Evolutionary conservation across 441 rosid species (phyloP), one percentile per base, ranked within the genome.

Genomic region (Kokia cookei): DNA sequence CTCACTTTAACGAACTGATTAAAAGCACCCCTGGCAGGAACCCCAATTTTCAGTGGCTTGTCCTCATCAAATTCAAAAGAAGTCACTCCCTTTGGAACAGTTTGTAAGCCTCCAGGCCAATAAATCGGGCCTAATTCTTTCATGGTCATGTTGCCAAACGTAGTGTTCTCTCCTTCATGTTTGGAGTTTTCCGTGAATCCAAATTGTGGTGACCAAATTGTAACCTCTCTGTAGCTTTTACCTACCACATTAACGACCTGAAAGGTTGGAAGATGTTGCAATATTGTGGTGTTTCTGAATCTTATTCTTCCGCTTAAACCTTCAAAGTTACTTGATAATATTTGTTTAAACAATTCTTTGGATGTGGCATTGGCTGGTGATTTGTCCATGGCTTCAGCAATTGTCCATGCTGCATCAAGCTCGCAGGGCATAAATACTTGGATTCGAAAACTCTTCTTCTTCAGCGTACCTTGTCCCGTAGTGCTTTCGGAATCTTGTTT

Each of bases 231-330:
- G 70, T 82, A 79, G 64, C 81, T 74, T 35, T 74, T 72, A 7
- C 85, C 81, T 9, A 71, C 79, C 54, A 76, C 79, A 17, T 79
- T 82, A 62, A 82, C 71, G 48, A 79, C 75, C 65, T 48, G 62
- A 65, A 82, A 76, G 1, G 65, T 72, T 4, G 58, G 68, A 35
- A 35, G 40, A 3, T 15, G 15, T 40, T 64, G 24, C 42, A 48
- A 37, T 62, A 74, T 67, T 59, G 60, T 42, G 2, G 65, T 54
- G 14, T 71, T 71, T 66, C 51, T 9, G 60, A 76, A 82, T 40
- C 72, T 77, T 24, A 76, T 54, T 10, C 17, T 76, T 24, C 82
- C 82, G 11, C 76, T 70, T 61, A 82, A 68, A 26, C 82, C 85
- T 45, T 73, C 69, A 62, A 70, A 67, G 45, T 74, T 73, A 65